These are phyloP conservation scores for Sanghuangporus sanghuang DNA, from an alignment of 1,284 basidiomycete species.

Conservation along the genomic window DNA sequence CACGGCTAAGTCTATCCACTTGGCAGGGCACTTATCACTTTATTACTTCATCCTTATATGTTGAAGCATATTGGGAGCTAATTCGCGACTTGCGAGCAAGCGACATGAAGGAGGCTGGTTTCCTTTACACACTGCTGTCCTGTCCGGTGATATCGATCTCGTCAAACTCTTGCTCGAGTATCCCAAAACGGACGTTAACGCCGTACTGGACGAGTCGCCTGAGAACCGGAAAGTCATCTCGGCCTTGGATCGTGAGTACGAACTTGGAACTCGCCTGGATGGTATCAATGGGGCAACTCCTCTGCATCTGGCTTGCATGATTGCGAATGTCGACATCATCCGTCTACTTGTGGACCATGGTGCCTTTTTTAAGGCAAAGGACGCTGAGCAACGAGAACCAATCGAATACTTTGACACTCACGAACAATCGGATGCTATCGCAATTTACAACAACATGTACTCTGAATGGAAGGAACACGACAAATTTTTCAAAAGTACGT, in stretches of 20 bases:
- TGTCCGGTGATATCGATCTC: conserved; percentile 2
- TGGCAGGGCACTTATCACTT: no score
- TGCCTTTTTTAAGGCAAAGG: conserved; percentile 1
- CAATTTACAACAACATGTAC: not conserved
- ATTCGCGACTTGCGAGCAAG: not conserved
- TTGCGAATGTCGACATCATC: not conserved
- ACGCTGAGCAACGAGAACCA: not conserved
- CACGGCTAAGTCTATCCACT: no score
- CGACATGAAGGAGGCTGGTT: not conserved
- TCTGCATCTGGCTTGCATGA: conserved; percentile 7
- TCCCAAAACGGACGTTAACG: not conserved
- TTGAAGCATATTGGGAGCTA: not conserved
- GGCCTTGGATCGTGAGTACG: not conserved
- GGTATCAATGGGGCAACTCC: conserved; percentile 1
- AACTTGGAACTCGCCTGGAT: not conserved
- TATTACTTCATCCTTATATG: no score
- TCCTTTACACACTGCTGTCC: not conserved
- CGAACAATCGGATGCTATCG: not conserved
- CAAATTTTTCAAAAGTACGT: not conserved
- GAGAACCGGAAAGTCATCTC: not conserved
- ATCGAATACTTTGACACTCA: conserved; percentile 3
- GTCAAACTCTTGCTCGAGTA: not conserved
- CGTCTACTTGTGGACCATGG: conserved; percentile 3
- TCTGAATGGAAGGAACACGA: not conserved
- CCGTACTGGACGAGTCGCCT: not conserved